Evolutionary conservation across 768 basidiomycete genomes (phyloP).

Genomic region (Lactarius quietus): DNA sequence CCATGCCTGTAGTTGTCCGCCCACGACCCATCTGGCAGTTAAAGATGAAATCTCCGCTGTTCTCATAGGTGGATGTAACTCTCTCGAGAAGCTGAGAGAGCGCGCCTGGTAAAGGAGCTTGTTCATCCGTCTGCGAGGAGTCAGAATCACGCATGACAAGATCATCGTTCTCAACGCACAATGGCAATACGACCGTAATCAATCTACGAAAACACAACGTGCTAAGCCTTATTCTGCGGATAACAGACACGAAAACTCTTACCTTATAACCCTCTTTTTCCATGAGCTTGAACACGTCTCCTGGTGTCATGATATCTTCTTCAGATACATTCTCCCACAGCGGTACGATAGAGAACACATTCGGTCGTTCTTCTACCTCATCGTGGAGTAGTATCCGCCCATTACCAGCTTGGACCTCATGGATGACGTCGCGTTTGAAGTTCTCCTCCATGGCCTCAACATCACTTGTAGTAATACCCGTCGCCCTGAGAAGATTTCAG

Average conservation of each 20-base stretch:
- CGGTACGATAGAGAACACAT: constrained; percentile 86
- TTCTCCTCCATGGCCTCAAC: constrained; percentile 90
- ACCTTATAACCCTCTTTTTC: constrained; percentile 75
- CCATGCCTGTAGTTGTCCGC: constrained; percentile 95
- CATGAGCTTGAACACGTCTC: constrained; percentile 77
- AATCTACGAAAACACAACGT: constrained; percentile 47
- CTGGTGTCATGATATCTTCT: constrained; percentile 81
- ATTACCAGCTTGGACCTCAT: constrained; percentile 64
- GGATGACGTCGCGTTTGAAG: constrained; percentile 84
- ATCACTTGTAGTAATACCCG: constrained; percentile 84
- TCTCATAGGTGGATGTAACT: constrained; percentile 51
- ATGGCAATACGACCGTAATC: constrained; percentile 89
- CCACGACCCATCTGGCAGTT: constrained; percentile 97
- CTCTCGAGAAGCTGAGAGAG: constrained; percentile 76
- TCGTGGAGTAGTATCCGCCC: constrained; percentile 91
- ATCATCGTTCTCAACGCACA: constrained; percentile 43
- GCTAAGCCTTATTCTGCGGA: background rate
- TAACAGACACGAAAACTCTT: background rate
- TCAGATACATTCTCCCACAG: constrained; percentile 89
- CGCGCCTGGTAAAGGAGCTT: constrained; percentile 88
- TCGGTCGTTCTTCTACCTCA: constrained; percentile 91
- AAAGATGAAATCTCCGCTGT: constrained; percentile 79
- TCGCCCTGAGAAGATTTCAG: constrained; percentile 54
- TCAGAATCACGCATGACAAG: background rate
- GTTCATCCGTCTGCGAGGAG: constrained; percentile 82